These are phyloP conservation scores for Pseudogymnoascus sp. DNA, from an alignment of 2,329 filamentous ascomycete genomes.

Conservation along the genomic window DNA sequence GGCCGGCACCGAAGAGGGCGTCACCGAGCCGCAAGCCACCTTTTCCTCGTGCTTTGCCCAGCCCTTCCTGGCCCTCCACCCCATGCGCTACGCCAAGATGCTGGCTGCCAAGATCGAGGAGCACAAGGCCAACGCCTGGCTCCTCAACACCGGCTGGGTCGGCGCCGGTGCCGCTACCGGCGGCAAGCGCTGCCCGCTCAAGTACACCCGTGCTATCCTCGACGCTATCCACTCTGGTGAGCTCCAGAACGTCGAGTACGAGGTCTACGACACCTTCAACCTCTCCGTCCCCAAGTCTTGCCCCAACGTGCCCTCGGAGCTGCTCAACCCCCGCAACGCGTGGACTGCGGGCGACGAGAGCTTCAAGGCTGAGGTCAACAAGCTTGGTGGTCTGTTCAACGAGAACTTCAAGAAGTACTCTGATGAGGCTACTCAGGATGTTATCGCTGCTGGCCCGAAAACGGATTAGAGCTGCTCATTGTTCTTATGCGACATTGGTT, in stretches of 20 bases:
- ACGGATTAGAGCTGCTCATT: neutral
- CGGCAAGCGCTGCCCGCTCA: constrained; percentile 93
- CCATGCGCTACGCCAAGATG: constrained; percentile 99
- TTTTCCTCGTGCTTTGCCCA: constrained; percentile 99
- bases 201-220: constrained; percentile 97
- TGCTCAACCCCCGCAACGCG: constrained; percentile 88
- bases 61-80: constrained; percentile 96
- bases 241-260: constrained; percentile 86
- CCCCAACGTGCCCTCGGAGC: constrained; percentile 78
- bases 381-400: constrained; percentile 81
- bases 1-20: constrained; percentile 95
- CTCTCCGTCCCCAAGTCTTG: constrained; percentile 89
- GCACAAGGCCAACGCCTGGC: constrained; percentile 94
- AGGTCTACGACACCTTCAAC: constrained; percentile 95
- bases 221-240: constrained; percentile 97
- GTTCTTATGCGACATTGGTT: neutral
- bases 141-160: constrained; percentile 97
- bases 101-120: constrained; percentile 93
- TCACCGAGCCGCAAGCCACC: constrained; percentile 94
- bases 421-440: constrained; percentile 71
- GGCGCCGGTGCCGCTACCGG: constrained; percentile 84
- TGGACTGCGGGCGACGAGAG: constrained; percentile 77
- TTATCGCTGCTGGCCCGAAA: constrained; percentile 56
- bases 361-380: constrained; percentile 82
- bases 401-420: constrained; percentile 98